Conservation (phyloP, 2,329 filamentous ascomycete genomes). For the Spiromastix sp. region DNA sequence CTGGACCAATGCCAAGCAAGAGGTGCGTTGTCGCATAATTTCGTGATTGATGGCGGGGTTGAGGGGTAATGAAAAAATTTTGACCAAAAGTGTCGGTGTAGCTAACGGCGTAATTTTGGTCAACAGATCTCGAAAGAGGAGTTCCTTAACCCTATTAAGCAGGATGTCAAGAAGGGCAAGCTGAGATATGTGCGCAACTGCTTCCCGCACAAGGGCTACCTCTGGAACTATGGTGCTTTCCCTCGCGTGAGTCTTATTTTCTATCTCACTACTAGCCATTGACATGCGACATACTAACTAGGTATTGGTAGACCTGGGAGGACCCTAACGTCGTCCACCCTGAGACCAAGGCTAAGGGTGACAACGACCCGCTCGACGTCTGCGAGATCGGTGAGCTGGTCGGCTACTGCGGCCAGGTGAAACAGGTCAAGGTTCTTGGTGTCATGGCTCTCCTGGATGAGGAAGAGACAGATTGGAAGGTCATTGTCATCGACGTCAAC, state of each 20-base stretch:
- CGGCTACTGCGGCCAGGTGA: slow-evolving; percentile 89
- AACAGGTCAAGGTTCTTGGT: slow-evolving; percentile 99
- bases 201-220: slow-evolving; percentile 99
- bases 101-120: not conserved
- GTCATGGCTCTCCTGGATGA: slow-evolving; percentile 99
- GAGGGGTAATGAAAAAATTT: not conserved
- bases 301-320: slow-evolving; percentile 73
- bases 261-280: slow-evolving; percentile 5
- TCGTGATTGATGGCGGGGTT: not conserved
- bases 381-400: slow-evolving; percentile 99
- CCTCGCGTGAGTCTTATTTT: slow-evolving; percentile 59
- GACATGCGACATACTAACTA: not conserved
- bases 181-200: slow-evolving; percentile 99
- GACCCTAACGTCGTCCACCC: slow-evolving; percentile 93
- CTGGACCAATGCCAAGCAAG: slow-evolving; percentile 99
- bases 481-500: slow-evolving; percentile 98
- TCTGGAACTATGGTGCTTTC: slow-evolving; percentile 99
- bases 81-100: not conserved
- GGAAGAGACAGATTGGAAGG: slow-evolving; percentile 99
- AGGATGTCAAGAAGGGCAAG: slow-evolving; percentile 99
- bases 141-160: slow-evolving; percentile 96
- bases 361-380: slow-evolving; percentile 98
- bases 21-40: slow-evolving; percentile 51
- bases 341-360: slow-evolving; percentile 98
- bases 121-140: slow-evolving; percentile 95